Conservation (phyloP, 371 early-diverging fungal genomes). For the Umbelopsis sp. region DNA sequence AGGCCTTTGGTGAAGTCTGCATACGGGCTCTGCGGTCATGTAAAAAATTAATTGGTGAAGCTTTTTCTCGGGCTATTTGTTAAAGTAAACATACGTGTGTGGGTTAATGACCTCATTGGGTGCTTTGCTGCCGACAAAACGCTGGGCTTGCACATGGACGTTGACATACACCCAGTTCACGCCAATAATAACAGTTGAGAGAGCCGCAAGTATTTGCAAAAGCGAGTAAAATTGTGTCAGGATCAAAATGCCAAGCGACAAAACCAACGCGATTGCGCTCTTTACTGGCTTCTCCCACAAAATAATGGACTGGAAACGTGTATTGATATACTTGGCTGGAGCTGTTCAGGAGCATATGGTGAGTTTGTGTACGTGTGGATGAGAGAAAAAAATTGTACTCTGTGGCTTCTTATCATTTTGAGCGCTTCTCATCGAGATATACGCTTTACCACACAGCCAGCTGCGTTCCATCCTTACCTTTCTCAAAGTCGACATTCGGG, state of each 20-base stretch:
- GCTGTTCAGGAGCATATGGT: background rate
- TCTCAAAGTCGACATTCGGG: background rate
- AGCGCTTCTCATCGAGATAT: too few species aligned
- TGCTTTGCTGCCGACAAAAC: background rate
- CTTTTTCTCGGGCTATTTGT: background rate
- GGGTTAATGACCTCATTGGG: background rate
- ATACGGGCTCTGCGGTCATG: constrained; percentile 32
- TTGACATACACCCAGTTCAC: constrained; percentile 21
- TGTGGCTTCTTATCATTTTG: too few species aligned
- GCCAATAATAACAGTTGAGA: constrained; percentile 13
- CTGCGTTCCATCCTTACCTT: background rate
- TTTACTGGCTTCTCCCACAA: constrained; percentile 16
- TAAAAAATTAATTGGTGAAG: background rate
- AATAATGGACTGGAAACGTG: constrained; percentile 4
- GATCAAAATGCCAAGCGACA: constrained; percentile 11
- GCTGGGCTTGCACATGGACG: background rate
- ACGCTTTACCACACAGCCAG: background rate
- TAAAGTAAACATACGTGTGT: background rate
- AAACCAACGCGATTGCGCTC: background rate
- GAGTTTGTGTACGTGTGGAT: background rate
- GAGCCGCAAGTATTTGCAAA: constrained; percentile 5
- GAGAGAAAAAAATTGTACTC: too few species aligned
- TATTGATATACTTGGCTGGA: constrained; percentile 3
- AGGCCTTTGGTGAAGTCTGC: background rate
- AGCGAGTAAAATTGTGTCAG: constrained; percentile 17